A percentile compares a stretch with the other conserved stretches of the same genome.
These are phyloP conservation scores for Thalassiosira hispida DNA, from an alignment of 352 stramenopile species.

Conservation along the genomic window DNA sequence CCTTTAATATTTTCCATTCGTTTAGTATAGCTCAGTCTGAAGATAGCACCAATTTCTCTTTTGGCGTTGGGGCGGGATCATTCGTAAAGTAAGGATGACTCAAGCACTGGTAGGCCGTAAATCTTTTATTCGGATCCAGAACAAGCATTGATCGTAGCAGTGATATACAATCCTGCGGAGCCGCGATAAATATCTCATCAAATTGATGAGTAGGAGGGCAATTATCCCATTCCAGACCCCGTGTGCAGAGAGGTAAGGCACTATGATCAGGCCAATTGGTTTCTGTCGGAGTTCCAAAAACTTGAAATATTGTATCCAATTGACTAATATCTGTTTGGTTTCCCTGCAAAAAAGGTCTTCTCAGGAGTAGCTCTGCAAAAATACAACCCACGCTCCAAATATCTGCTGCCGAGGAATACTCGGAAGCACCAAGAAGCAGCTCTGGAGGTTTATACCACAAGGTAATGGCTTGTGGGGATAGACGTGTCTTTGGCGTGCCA, in stretches of 20 bases:
- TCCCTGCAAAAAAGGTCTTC: constrained; percentile 78
- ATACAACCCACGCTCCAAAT: constrained; percentile 95
- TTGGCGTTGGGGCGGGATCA: constrained; percentile 77
- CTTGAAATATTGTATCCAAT: constrained; percentile 81
- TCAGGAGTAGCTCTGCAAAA: constrained; percentile 95
- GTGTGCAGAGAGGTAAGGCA: constrained; percentile 68
- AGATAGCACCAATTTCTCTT: constrained; percentile 60
- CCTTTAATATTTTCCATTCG: too few species aligned
- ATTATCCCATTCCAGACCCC: constrained; percentile 80
- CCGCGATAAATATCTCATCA: constrained; percentile 84
- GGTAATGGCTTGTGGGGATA: constrained; percentile 90
- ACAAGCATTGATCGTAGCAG: constrained; percentile 80
- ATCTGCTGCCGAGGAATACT: constrained; percentile 90
- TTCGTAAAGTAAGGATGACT: constrained; percentile 84
- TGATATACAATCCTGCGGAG: constrained; percentile 80
- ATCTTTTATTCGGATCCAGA: constrained; percentile 82
- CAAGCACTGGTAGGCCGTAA: constrained; percentile 78
- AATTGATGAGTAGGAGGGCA: constrained; percentile 72
- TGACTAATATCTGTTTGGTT: constrained; percentile 82
- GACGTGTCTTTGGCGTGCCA: constrained; percentile 77
- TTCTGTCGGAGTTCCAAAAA: constrained; percentile 83
- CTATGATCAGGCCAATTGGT: constrained; percentile 83
- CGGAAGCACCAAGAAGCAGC: constrained; percentile 88
- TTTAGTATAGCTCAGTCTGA: too few species aligned
- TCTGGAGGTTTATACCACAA: constrained; percentile 95